phyloP scores from a whole-genome alignment of 2,329 filamentous ascomycete genomes.

The Calycina herbarum region DNA sequence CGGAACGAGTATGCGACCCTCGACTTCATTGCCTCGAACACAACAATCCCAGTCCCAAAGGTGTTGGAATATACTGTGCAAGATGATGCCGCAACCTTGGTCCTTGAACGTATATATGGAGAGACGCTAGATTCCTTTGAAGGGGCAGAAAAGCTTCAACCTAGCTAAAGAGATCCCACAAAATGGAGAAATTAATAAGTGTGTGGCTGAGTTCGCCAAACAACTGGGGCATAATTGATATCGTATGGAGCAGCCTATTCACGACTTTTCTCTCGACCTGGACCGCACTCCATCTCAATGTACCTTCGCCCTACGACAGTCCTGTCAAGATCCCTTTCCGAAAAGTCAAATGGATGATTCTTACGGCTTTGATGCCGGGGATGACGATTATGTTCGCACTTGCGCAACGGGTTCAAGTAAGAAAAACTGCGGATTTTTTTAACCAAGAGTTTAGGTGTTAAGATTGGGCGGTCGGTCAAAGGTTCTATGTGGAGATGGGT shows the following conservation, averaged over 20 bases:
- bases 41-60: too few relatives aligned
- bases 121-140: too few relatives aligned
- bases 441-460: background rate
- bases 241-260: background rate
- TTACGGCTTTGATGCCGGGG: background rate
- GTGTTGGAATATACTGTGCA: too few relatives aligned
- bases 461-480: too few relatives aligned
- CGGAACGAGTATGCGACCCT: too few relatives aligned
- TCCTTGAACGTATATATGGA: too few relatives aligned
- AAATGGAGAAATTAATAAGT: too few relatives aligned
- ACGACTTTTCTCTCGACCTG: background rate
- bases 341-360: background rate
- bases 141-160: too few relatives aligned
- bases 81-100: too few relatives aligned
- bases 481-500: too few relatives aligned
- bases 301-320: background rate
- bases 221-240: background rate
- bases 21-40: too few relatives aligned
- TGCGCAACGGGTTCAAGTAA: background rate
- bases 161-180: too few relatives aligned
- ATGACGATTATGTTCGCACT: background rate
- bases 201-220: conserved; percentile 3
- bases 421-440: background rate
- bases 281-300: background rate
- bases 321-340: background rate